Evolutionary conservation across 208 protist species (phyloP), one percentile per base, ranked within the genome.

Genomic region (Acanthamoeba royreba): DNA sequence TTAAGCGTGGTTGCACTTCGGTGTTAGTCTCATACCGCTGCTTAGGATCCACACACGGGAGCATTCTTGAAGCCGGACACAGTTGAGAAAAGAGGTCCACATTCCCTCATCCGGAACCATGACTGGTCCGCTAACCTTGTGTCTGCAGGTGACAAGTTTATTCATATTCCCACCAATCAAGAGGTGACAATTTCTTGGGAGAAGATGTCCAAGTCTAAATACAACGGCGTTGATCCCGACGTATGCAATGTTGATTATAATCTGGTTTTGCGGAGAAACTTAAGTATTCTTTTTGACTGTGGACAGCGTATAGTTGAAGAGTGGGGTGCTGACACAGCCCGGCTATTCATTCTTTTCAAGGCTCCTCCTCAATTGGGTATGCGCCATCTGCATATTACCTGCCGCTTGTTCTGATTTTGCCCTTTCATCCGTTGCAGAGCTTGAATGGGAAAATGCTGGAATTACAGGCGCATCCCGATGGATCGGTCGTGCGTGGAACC

Each of bases 181-280:
- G n/a, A 66, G 31, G 91, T 97, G 17, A 49, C 42, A 13, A 31
- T 92, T 19, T 93, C 93, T 4, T 96, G 88, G 46, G 97, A 98
- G 94, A 98, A 98, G 91, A 98, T 98, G 98, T 97, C 94, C 35
- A 98, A 98, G 93, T 96, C 91, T 17, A 98, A 98, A 92, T 97
- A 95, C 55, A 98, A 98, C 92, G 97, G 97, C 81, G 94, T 98
- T 2, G 96, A 97, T 96, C 97, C 97, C 22, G 43, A 91, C 43
- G 93, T 95, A 83, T 96, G 96, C 93, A n/a, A n/a, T n/a, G n/a
- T n/a, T n/a, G n/a, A n/a, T n/a, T n/a, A n/a, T n/a, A n/a, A n/a
- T n/a, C n/a, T n/a, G n/a, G 1, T 52, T 43, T 8, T 45, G 15
- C 28, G 2, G 25, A 22, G 22, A 83, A 63, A 74, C 8, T 83